Base-by-base conservation (phyloP, 371 early-diverging fungal species). In the Apophysomyces ossiformis region DNA sequence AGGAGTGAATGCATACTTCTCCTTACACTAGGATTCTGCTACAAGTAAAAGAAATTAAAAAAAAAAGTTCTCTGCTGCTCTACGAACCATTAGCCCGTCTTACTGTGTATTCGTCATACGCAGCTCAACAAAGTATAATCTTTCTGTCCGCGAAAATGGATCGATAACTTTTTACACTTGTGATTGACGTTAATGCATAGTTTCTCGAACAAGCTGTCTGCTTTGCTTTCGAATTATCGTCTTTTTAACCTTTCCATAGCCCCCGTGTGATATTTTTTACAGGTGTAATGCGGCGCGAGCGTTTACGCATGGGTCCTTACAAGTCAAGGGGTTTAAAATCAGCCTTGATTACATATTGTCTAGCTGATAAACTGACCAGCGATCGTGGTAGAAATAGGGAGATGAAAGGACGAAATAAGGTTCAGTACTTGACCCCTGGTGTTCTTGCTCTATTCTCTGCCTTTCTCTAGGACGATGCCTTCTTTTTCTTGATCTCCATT, bases 251-350 rank as follows among this genome's bases (percentile, higher is more conserved):
- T 50, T 26, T 9, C 21, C 8, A 18, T n/a, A 21, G 46, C 16
- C 18, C 21, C 7, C 21, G 18, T 21, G 54, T 47, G 47, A 47
- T 13, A 15, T n/a, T 47, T 13, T 13, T 47, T 16, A 18, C 21
- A 7, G 8, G 9, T 18, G 9, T 21, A 9, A 16, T 50, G 54
- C 54, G 21, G 54, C 54, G 21, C 9, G 54, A 50, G 54, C 21
- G 54, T 21, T 18, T 21, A 32, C n/a, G 54, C 21, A 21, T 21
- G 54, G n/a, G 21, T 16, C 54, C 21, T 50, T 9, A 50, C 54
- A 50, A 50, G 21, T 50, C 54, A n/a, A 50, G 21, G 21, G 54
- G 54, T 16, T 21, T 50, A 21, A 26, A 18, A 50, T n/a, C 54
- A 50, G 21, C 18, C 21, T 50, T 21, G 54, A 21, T 21, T 26